phyloP scores from a whole-genome alignment of 148 eudicot species.

The Rhododendron vialii region DNA sequence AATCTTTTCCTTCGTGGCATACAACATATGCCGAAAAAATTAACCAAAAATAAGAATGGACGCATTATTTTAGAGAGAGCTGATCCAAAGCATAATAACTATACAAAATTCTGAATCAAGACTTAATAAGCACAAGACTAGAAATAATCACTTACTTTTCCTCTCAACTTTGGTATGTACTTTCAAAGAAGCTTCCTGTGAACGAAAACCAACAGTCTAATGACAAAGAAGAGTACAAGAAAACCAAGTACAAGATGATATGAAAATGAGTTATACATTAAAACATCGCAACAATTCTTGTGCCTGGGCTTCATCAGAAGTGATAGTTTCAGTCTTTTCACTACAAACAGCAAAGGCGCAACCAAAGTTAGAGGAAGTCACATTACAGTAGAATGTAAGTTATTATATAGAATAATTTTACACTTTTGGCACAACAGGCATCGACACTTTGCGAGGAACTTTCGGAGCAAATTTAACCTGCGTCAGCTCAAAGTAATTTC shows the following conservation, averaged over 20 bases:
- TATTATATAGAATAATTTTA: conserved; percentile 16
- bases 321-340: conserved; percentile 55
- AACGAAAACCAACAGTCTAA: conserved; percentile 17
- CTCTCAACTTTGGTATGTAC: conserved; percentile 47
- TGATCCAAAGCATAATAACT: neutral
- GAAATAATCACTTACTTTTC: conserved; percentile 46
- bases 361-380: conserved; percentile 3
- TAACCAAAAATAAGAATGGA: neutral
- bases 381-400: neutral
- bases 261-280: conserved; percentile 32
- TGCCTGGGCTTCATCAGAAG: conserved; percentile 41
- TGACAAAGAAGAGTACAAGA: neutral
- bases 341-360: conserved; percentile 29
- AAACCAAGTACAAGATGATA: neutral
- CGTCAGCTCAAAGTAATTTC: conserved; percentile 7
- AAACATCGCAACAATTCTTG: conserved; percentile 56
- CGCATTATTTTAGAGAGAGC: neutral
- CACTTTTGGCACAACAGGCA: conserved; percentile 52
- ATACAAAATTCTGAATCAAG: neutral
- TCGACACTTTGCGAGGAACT: conserved; percentile 39
- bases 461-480: conserved; percentile 76
- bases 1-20: neutral
- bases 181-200: conserved; percentile 52
- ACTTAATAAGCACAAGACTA: neutral
- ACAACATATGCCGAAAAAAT: neutral